Percentiles rank a stretch among this genome's conserved stretches.
phyloP scores from a whole-genome alignment of 257 asterid species.

The Solanum okadae region DNA sequence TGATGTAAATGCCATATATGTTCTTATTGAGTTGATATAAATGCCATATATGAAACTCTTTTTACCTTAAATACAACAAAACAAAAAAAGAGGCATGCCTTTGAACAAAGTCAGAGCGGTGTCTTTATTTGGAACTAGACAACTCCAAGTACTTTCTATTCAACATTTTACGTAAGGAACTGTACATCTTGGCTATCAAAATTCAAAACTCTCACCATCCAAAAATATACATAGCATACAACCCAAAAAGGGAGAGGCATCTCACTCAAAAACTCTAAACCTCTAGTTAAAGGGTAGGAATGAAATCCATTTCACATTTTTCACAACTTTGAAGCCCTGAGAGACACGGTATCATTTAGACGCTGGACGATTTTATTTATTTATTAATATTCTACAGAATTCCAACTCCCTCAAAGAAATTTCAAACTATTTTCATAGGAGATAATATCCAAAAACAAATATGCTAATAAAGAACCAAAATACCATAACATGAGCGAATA shows the following conservation, averaged over 20 bases:
- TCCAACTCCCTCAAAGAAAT: neutral
- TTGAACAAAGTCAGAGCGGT: neutral
- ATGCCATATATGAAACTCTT: too few species aligned
- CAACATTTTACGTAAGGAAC: neutral
- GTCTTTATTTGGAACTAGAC: neutral
- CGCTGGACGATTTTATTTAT: neutral
- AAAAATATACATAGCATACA: neutral
- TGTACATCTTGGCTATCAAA: neutral
- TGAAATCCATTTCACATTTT: neutral
- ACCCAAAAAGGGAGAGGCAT: neutral
- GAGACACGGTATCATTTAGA: neutral
- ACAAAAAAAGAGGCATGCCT: neutral
- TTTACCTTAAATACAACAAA: neutral
- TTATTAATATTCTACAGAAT: neutral
- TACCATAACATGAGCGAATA: neutral
- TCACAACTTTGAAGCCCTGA: neutral
- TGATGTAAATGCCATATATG: too few species aligned
- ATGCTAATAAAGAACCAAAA: neutral
- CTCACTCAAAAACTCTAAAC: neutral
- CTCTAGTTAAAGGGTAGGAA: neutral
- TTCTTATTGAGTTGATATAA: too few species aligned
- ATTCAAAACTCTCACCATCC: neutral
- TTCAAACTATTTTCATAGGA: neutral
- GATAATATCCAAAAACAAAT: neutral
- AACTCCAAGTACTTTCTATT: neutral